These are phyloP conservation scores for Ehretia macrophylla DNA, from an alignment of 257 asterid species.

Conservation along the genomic window DNA sequence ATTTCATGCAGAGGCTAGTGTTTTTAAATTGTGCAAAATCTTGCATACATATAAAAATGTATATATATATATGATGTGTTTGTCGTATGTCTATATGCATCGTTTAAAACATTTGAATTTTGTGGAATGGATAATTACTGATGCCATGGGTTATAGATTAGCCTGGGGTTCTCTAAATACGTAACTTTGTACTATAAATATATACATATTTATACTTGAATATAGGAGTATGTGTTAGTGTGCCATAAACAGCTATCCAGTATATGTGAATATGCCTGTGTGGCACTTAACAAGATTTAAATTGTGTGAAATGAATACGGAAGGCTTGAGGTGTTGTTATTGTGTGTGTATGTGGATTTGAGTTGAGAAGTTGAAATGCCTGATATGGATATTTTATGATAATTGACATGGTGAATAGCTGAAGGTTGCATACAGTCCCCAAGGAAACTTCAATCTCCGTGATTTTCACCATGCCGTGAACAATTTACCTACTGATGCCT, in stretches of 20 bases:
- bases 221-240: background rate
- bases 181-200: too few relatives aligned
- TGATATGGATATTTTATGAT: conserved; percentile 11
- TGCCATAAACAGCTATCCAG: background rate
- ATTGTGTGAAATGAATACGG: background rate
- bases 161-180: too few relatives aligned
- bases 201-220: too few relatives aligned
- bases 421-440: conserved; percentile 83
- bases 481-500: conserved; percentile 69
- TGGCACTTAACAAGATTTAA: too few relatives aligned
- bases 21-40: background rate
- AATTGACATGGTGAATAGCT: conserved; percentile 43
- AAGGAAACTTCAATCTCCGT: conserved; percentile 75
- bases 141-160: too few relatives aligned
- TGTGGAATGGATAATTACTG: background rate
- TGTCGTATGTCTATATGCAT: background rate
- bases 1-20: background rate
- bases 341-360: background rate
- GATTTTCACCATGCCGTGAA: conserved; percentile 85
- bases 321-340: background rate
- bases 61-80: too few relatives aligned
- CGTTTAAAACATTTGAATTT: background rate
- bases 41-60: background rate
- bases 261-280: background rate
- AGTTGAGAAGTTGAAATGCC: conserved; percentile 8